Conservation (phyloP, 768 basidiomycete species). For the Psilocybe subaeruginosa region DNA sequence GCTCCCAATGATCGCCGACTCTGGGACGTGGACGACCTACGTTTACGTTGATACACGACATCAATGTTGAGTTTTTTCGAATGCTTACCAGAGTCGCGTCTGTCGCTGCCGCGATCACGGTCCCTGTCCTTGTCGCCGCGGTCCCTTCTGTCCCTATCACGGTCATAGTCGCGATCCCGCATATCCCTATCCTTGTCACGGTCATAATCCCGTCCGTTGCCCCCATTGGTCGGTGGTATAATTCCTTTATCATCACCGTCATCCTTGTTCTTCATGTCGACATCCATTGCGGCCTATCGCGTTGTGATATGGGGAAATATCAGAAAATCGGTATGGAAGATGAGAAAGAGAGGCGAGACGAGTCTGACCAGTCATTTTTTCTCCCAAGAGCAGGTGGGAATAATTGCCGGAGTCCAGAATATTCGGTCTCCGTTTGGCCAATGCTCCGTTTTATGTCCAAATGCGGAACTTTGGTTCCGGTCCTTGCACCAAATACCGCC, state of each 20-base stretch:
- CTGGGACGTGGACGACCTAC: constrained; percentile 39
- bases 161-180: constrained; percentile 52
- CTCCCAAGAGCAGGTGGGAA: not conserved
- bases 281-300: constrained; percentile 54
- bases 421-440: not conserved
- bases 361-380: constrained; percentile 6
- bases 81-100: constrained; percentile 60
- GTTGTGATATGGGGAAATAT: not conserved
- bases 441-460: not conserved
- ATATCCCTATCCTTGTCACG: constrained; percentile 42
- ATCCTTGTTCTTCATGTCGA: constrained; percentile 82
- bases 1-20: constrained; percentile 82
- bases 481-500: constrained; percentile 5
- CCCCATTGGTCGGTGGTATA: constrained; percentile 33
- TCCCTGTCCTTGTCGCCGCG: constrained; percentile 44
- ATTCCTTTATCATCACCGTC: constrained; percentile 67
- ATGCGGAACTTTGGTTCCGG: not conserved
- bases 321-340: not conserved
- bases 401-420: not conserved
- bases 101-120: constrained; percentile 36
- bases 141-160: constrained; percentile 41
- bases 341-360: constrained; percentile 1
- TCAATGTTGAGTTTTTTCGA: not conserved
- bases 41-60: not conserved
- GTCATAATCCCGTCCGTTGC: constrained; percentile 42